phyloP scores from a whole-genome alignment of 2,329 filamentous ascomycete genomes.

The Xylariaceae sp. region DNA sequence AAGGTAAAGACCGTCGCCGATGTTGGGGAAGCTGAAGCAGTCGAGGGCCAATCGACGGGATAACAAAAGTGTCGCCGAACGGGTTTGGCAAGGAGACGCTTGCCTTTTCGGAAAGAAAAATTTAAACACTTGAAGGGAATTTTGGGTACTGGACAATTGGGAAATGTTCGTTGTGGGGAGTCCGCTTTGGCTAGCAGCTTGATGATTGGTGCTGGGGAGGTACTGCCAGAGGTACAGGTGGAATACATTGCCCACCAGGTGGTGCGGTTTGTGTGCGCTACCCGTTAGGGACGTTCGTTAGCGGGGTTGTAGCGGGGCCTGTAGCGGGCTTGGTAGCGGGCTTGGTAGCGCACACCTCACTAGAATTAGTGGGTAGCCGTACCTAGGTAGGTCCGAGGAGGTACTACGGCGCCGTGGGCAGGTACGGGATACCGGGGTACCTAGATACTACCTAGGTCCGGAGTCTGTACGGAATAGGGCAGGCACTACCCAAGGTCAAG shows the following conservation, averaged over 20 bases:
- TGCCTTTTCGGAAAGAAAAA: constrained; percentile 27
- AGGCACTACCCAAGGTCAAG: too few species aligned
- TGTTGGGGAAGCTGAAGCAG: constrained; percentile 12
- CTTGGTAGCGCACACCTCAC: too few species aligned
- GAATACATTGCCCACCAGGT: too few species aligned
- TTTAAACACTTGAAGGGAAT: constrained; percentile 25
- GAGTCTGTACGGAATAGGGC: too few species aligned
- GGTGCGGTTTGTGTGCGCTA: too few species aligned
- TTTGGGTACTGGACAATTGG: constrained; percentile 26
- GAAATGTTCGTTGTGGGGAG: constrained; percentile 21
- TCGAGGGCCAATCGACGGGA: constrained; percentile 21
- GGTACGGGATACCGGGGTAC: too few species aligned
- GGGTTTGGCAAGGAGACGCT: constrained; percentile 27
- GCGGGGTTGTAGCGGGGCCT: too few species aligned
- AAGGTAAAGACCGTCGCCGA: constrained; percentile 14
- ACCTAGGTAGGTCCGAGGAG: too few species aligned
- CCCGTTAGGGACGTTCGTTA: background rate
- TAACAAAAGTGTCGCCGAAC: constrained; percentile 20
- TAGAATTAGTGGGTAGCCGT: too few species aligned
- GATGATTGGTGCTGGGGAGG: background rate
- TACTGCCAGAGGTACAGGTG: background rate
- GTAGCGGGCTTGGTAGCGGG: too few species aligned
- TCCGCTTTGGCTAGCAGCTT: constrained; percentile 13
- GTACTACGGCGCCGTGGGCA: too few species aligned
- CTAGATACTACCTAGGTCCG: too few species aligned